These are phyloP conservation scores for Trichosphaerium sp. DNA, from an alignment of 78 protist species.

Conservation along the genomic window DNA sequence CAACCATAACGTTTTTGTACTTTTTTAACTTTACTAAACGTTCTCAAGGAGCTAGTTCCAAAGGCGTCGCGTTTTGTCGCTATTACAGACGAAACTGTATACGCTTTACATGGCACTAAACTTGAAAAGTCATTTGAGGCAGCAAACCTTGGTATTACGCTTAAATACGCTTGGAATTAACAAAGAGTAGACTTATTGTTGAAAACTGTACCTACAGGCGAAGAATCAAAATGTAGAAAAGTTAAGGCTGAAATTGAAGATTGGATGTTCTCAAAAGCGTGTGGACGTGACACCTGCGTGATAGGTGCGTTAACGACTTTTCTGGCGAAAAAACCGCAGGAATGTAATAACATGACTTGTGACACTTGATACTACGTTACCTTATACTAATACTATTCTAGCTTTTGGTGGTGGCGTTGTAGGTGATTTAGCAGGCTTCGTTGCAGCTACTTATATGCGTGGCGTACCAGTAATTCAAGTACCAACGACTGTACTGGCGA, in stretches of 20 bases:
- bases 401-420: conserved; percentile 80
- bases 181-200: conserved; percentile 16
- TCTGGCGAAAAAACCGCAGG: no score
- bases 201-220: conserved; percentile 26
- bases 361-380: no score
- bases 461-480: conserved; percentile 56
- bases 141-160: no score
- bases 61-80: no score
- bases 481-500: conserved; percentile 67
- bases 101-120: no score
- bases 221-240: conserved; percentile 23
- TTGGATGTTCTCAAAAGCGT: conserved; percentile 28
- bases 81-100: no score
- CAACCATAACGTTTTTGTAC: no score
- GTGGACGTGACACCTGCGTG: conserved; percentile 29
- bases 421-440: conserved; percentile 63
- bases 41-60: no score
- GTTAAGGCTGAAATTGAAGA: conserved; percentile 46
- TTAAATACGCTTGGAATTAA: no score
- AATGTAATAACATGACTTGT: no score
- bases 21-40: no score
- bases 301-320: conserved; percentile 1
- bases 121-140: no score
- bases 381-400: neutral
- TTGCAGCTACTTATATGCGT: conserved; percentile 66